A percentile compares a stretch with the other conserved stretches of the same genome.
These are phyloP conservation scores for Colletotrichum tofieldiae DNA, from an alignment of 2,329 filamentous ascomycete species.

Conservation along the genomic window DNA sequence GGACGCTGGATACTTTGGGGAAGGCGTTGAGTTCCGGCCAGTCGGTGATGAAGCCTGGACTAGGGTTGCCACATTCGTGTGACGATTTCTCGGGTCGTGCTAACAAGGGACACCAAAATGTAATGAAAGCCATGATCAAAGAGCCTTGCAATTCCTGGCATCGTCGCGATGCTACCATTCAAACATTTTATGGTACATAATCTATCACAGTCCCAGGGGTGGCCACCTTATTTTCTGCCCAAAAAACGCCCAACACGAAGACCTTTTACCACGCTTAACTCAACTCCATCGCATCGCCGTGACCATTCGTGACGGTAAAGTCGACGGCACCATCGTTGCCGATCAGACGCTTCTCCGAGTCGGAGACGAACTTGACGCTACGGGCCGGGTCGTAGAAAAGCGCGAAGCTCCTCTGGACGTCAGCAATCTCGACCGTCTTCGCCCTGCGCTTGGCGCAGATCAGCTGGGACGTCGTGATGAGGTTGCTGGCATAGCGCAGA, in stretches of 20 bases:
- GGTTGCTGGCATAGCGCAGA: constrained; percentile 95
- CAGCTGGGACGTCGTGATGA: constrained; percentile 94
- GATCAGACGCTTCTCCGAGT: constrained; percentile 94
- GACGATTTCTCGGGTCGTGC: background rate
- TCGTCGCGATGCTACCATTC: constrained; percentile 34
- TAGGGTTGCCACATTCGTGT: constrained; percentile 64
- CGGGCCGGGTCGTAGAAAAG: constrained; percentile 93
- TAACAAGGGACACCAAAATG: background rate
- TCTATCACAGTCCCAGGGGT: constrained; percentile 41
- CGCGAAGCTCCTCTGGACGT: constrained; percentile 93
- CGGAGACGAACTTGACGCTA: constrained; percentile 90
- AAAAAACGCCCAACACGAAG: constrained; percentile 41
- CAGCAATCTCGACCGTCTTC: constrained; percentile 86
- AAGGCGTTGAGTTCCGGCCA: constrained; percentile 85
- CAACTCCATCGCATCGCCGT: constrained; percentile 67
- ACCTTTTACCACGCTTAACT: constrained; percentile 51
- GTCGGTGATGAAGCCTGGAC: constrained; percentile 72
- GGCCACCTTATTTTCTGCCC: constrained; percentile 39
- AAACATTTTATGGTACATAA: constrained; percentile 43
- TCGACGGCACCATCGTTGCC: constrained; percentile 87
- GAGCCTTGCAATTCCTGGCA: constrained; percentile 36
- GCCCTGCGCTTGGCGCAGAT: constrained; percentile 88
- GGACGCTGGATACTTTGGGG: constrained; percentile 91
- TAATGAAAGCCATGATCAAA: constrained; percentile 19
- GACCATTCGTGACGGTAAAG: constrained; percentile 71